These are phyloP conservation scores for Sisymbrium irio DNA, from an alignment of 345 rosid species.

Conservation along the genomic window DNA sequence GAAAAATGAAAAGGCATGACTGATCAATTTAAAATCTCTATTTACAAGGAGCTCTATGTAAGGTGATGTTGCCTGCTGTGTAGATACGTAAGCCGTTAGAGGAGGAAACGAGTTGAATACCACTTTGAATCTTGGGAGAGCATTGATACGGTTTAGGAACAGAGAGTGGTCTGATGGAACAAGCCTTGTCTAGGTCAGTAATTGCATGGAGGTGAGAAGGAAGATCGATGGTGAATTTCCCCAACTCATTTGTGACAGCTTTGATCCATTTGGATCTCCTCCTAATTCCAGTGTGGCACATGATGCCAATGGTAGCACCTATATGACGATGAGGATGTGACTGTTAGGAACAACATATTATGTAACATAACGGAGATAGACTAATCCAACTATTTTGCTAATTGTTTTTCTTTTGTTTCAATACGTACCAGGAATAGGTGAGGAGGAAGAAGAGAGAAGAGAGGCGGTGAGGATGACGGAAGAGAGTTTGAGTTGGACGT, in stretches of 20 bases:
- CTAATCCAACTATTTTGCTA: neutral
- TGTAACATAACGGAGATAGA: neutral
- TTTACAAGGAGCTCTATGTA: slow-evolving; percentile 9
- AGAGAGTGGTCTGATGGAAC: slow-evolving; percentile 26
- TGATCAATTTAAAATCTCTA: slow-evolving; percentile 2
- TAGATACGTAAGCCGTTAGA: slow-evolving; percentile 27
- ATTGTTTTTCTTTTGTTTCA: neutral
- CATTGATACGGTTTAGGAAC: slow-evolving; percentile 22
- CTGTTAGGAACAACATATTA: neutral
- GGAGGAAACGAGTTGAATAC: slow-evolving; percentile 19
- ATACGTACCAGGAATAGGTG: slow-evolving; percentile 24
- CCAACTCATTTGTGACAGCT: slow-evolving; percentile 33
- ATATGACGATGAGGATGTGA: neutral
- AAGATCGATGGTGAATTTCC: slow-evolving; percentile 31
- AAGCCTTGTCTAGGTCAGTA: slow-evolving; percentile 32
- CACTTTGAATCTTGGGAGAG: slow-evolving; percentile 24
- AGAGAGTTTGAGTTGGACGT: slow-evolving; percentile 37
- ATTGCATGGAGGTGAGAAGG: slow-evolving; percentile 37
- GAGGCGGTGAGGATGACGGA: slow-evolving; percentile 26
- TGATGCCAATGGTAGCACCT: slow-evolving; percentile 33
- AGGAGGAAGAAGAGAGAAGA: slow-evolving; percentile 20
- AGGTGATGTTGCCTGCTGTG: slow-evolving; percentile 29
- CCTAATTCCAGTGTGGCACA: slow-evolving; percentile 9
- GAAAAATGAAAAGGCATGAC: neutral
- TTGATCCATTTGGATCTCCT: slow-evolving; percentile 27